Evolutionary conservation across 2,329 filamentous ascomycete species (phyloP).

Genomic region (Neofusicoccum sp.): DNA sequence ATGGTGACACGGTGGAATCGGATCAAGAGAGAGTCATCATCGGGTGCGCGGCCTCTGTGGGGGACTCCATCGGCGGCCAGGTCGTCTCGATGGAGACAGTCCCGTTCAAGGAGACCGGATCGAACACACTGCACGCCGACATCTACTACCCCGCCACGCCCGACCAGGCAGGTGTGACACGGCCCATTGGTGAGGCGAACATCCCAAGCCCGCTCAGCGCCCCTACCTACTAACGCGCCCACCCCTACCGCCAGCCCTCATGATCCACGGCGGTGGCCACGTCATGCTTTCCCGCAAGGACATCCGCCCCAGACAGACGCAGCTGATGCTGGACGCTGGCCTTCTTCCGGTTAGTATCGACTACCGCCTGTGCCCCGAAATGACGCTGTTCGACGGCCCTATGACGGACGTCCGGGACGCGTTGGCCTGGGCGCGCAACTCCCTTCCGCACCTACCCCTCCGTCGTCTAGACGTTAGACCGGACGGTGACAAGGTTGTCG

Average conservation of each 20-base stretch:
- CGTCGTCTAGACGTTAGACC: slow-evolving; percentile 23
- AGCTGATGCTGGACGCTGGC: slow-evolving; percentile 38
- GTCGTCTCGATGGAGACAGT: slow-evolving; percentile 10
- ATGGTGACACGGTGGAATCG: slow-evolving; percentile 25
- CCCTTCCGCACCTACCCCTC: slow-evolving; percentile 29
- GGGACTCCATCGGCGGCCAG: no score
- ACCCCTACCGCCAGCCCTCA: slow-evolving; percentile 34
- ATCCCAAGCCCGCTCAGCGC: background rate
- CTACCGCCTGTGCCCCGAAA: slow-evolving; percentile 53
- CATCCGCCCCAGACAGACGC: slow-evolving; percentile 39
- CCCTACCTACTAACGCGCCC: background rate
- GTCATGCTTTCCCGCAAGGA: slow-evolving; percentile 42
- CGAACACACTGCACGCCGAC: slow-evolving; percentile 28
- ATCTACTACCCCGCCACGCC: slow-evolving; percentile 33
- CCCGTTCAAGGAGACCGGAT: slow-evolving; percentile 13
- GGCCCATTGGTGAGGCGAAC: slow-evolving; percentile 10
- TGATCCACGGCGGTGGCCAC: slow-evolving; percentile 49
- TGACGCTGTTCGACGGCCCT: slow-evolving; percentile 47
- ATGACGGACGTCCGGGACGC: slow-evolving; percentile 50
- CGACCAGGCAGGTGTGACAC: background rate
- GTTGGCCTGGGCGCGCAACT: slow-evolving; percentile 40
- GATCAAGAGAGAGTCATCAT: slow-evolving; percentile 22
- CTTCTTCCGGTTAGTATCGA: slow-evolving; percentile 52
- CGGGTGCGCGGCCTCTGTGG: background rate
- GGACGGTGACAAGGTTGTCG: slow-evolving; percentile 40